phyloP scores from a whole-genome alignment of 208 protist genomes.

The Entamoeba invadens region DNA sequence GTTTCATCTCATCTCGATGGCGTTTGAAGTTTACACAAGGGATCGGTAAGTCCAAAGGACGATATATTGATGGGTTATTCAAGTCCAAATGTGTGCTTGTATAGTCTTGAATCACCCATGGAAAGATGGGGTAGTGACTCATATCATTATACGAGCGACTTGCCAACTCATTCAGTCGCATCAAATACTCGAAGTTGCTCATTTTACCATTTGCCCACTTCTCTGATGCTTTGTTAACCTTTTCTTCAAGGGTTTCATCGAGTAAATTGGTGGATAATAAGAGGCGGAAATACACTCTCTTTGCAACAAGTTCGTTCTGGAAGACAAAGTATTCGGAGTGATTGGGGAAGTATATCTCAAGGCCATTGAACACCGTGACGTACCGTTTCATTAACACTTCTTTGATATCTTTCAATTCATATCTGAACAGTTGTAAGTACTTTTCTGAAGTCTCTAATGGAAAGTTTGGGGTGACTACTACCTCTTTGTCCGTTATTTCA shows the following conservation, averaged over 20 bases:
- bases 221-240: not conserved
- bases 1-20: not conserved
- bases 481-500: not conserved
- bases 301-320: not conserved
- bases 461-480: not conserved
- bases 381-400: not conserved
- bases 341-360: not conserved
- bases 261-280: not conserved
- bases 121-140: conserved; percentile 33
- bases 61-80: conserved; percentile 29
- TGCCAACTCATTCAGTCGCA: conserved; percentile 21
- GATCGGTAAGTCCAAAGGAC: conserved; percentile 45
- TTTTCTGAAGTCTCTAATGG: not conserved
- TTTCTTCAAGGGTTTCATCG: not conserved
- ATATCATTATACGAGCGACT: conserved; percentile 20
- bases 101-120: conserved; percentile 37
- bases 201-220: conserved; percentile 15
- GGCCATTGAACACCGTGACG: not conserved
- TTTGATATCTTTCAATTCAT: not conserved
- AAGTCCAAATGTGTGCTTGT: conserved; percentile 25
- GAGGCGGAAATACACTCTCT: not conserved
- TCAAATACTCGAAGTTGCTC: conserved; percentile 30
- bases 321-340: not conserved
- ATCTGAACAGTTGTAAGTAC: not conserved
- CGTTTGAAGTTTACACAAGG: conserved; percentile 28